Evolutionary conservation across 768 basidiomycete species (phyloP).

Genomic region (Flagelloscypha sp.): DNA sequence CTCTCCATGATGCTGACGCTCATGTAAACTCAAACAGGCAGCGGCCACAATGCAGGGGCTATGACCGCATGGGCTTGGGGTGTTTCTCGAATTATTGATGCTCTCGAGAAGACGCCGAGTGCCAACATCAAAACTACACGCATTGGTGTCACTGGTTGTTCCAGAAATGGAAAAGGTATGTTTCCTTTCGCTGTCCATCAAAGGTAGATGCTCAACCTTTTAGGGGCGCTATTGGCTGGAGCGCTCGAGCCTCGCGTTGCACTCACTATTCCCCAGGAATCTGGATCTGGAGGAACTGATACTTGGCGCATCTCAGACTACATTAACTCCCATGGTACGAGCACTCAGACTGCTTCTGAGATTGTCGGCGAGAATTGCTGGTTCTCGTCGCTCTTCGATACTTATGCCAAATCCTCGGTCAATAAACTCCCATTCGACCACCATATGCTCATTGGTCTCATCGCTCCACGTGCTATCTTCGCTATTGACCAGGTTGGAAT

Average conservation of each 20-base stretch:
- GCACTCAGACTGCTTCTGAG: conserved; percentile 47
- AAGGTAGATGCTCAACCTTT: too few relatives aligned
- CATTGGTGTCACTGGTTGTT: conserved; percentile 53
- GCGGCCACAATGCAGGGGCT: conserved; percentile 35
- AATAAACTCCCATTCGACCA: conserved; percentile 49
- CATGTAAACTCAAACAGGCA: too few relatives aligned
- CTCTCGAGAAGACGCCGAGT: conserved; percentile 39
- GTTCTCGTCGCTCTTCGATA: conserved; percentile 44
- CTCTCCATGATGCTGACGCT: too few relatives aligned
- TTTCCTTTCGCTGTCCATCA: too few relatives aligned
- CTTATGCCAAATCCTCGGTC: conserved; percentile 37
- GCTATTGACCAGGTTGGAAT: conserved; percentile 48
- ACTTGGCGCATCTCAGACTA: conserved; percentile 52
- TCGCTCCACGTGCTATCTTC: conserved; percentile 47
- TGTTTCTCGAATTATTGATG: conserved; percentile 51
- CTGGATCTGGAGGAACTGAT: conserved; percentile 51
- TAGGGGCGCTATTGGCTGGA: conserved; percentile 47
- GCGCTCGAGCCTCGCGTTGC: conserved; percentile 53
- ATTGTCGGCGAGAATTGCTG: conserved; percentile 57
- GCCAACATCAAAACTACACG: conserved; percentile 39
- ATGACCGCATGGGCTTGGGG: conserved; percentile 62
- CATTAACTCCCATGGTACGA: conserved; percentile 33
- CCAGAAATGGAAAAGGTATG: conserved; percentile 57
- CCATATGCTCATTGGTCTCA: conserved; percentile 45
- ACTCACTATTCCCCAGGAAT: conserved; percentile 55